Evolutionary conservation across 148 eudicot species (phyloP), one percentile per base, ranked within the genome.

Genomic region (Mesembryanthemum crystallinum): DNA sequence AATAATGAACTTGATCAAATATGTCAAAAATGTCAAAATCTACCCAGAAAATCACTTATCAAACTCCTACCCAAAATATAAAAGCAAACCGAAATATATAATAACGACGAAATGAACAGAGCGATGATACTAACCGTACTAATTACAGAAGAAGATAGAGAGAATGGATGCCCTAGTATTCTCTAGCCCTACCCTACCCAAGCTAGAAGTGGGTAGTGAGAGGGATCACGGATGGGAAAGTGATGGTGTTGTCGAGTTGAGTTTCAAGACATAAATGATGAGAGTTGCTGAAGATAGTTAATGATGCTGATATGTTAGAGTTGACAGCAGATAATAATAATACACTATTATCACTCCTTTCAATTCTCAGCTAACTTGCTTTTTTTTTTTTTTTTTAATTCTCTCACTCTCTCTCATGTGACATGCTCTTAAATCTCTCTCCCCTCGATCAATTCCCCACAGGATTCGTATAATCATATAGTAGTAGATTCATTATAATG

Each of bases 211-310:
- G 39, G 39, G 39, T 35, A 35, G 39, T 35, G 39, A 35, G 39
- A 35, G 39, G 39, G 39, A 2, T 35, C 39, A 35, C 39, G 39
- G 64, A 3, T 5, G 39, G 39, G 42, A 29, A 64, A 64, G 37
- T 11, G 32, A 67, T 23, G 49, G 3, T 15, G 58, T 47, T n/a
- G 58, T 21, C 12, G 24, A 67, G 54, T 62, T 77, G 68, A 80
- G 80, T 80, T 85, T 83, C 86, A 83, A 83, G 84, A 83, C 77
- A 78, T 17, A 81, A 83, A 85, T 85, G 74, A 85, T 85, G 79
- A 83, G 76, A 72, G 55, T 2, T 20, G 78, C 78, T 67, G 86
- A 85, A 82, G 78, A 78, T 73, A 59, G 72, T 73, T 77, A 33
- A 69, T 78, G 76, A 68, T 78, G 84, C 68, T 62, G 78, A 80